These are phyloP conservation scores for Picea abies DNA, from an alignment of 83 land plant genomes.

Conservation along the genomic window DNA sequence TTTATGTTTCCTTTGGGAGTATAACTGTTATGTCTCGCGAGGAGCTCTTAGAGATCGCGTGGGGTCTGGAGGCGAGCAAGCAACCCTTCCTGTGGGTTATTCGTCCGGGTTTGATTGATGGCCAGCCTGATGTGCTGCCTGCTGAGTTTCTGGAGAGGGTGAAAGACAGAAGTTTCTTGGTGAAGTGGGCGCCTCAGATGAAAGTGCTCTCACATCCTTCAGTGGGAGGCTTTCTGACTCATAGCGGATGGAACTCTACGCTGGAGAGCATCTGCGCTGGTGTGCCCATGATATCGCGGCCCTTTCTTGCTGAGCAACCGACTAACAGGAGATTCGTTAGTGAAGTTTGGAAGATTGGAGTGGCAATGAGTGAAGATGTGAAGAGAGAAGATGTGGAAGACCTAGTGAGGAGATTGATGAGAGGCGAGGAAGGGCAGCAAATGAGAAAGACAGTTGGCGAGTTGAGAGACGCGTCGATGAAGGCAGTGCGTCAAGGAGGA, in stretches of 20 bases:
- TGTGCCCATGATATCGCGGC: conserved; percentile 52
- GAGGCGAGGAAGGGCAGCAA: conserved; percentile 28
- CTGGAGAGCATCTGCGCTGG: conserved; percentile 34
- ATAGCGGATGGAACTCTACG: no score
- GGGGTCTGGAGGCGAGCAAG: background rate
- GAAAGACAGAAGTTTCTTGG: no score
- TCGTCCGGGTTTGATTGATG: no score
- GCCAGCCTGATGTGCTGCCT: no score
- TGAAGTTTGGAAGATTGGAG: conserved; percentile 15
- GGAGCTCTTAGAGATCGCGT: background rate
- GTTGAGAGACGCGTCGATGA: conserved; percentile 17
- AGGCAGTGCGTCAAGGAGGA: conserved; percentile 5
- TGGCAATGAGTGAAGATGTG: conserved; percentile 20
- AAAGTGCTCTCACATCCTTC: no score
- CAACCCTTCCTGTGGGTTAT: no score
- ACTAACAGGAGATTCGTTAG: conserved; percentile 18
- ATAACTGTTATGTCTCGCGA: background rate
- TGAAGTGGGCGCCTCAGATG: no score
- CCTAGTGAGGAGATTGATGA: conserved; percentile 20
- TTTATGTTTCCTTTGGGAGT: background rate
- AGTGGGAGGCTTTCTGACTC: no score
- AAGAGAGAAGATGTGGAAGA: conserved; percentile 26
- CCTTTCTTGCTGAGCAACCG: conserved; percentile 42
- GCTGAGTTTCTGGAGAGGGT: no score
- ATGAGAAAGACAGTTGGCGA: conserved; percentile 19